Conservation (phyloP, 768 basidiomycete species). For the Hebeloma cylindrosporum region DNA sequence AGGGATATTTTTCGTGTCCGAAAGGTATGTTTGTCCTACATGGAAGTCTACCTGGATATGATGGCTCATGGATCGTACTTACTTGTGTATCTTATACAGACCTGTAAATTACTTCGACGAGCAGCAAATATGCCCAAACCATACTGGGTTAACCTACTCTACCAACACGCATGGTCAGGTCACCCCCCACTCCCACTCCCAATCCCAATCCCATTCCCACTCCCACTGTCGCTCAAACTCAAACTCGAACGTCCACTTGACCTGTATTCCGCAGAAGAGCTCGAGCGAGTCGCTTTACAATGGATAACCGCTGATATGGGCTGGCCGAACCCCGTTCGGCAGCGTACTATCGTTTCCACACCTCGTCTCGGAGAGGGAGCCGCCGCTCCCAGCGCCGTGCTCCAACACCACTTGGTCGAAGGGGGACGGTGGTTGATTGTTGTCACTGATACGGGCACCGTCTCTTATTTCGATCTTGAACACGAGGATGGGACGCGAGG, state of each 20-base stretch:
- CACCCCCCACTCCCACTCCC: too few species aligned
- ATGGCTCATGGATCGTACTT: neutral
- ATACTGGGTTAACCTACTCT: too few species aligned
- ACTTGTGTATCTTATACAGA: neutral
- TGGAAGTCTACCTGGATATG: neutral
- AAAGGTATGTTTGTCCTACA: neutral
- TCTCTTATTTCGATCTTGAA: slow-evolving; percentile 12
- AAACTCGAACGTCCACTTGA: too few species aligned
- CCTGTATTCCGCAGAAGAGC: too few species aligned
- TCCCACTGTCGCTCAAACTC: too few species aligned
- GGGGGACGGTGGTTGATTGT: slow-evolving; percentile 16
- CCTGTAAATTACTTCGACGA: too few species aligned
- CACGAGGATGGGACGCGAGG: neutral
- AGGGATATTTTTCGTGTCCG: neutral
- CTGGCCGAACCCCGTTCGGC: neutral
- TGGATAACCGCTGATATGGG: too few species aligned
- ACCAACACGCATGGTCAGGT: too few species aligned
- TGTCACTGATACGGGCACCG: neutral
- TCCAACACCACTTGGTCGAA: slow-evolving; percentile 7
- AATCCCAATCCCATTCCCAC: too few species aligned
- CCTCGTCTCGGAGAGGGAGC: neutral
- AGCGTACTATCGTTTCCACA: neutral
- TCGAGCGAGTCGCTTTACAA: too few species aligned
- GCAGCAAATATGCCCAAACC: too few species aligned
- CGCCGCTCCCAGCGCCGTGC: neutral